A percentile compares a stretch with the other conserved stretches of the same genome.
phyloP scores from a whole-genome alignment of 2,329 filamentous ascomycete genomes.

The Knoxdaviesia proteae region DNA sequence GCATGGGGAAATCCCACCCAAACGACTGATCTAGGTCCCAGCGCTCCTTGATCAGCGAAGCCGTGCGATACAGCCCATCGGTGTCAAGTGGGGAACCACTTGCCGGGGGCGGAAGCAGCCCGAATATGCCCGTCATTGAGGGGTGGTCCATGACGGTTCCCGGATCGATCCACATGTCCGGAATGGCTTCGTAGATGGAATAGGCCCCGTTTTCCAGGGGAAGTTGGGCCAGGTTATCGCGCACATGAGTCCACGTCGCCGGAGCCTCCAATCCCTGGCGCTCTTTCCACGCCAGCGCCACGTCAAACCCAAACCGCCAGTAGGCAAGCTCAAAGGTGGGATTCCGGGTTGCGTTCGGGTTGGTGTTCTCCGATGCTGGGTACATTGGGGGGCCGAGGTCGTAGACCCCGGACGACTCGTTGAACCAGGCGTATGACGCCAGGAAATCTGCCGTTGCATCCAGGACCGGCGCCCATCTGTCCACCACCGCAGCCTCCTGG shows the following conservation, averaged over 20 bases:
- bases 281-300: constrained; percentile 30
- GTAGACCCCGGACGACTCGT: constrained; percentile 26
- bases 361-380: constrained; percentile 32
- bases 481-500: constrained; percentile 15
- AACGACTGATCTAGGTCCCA: constrained; percentile 20
- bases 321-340: constrained; percentile 40
- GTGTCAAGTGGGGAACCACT: constrained; percentile 15
- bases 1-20: constrained; percentile 23
- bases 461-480: constrained; percentile 31
- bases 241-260: constrained; percentile 22
- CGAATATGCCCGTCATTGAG: constrained; percentile 20
- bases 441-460: constrained; percentile 35
- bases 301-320: constrained; percentile 36
- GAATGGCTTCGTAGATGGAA: constrained; percentile 29
- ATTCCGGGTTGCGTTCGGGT: constrained; percentile 33
- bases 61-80: constrained; percentile 15
- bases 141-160: constrained; percentile 20
- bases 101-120: constrained; percentile 18
- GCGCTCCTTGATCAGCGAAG: constrained; percentile 15
- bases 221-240: constrained; percentile 29
- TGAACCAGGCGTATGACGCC: constrained; percentile 34
- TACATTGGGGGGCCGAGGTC: constrained; percentile 26
- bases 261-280: constrained; percentile 23
- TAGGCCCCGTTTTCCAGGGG: constrained; percentile 28
- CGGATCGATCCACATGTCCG: constrained; percentile 18